Conservation (phyloP, 345 rosid genomes). For the Hypericum perforatum region DNA sequence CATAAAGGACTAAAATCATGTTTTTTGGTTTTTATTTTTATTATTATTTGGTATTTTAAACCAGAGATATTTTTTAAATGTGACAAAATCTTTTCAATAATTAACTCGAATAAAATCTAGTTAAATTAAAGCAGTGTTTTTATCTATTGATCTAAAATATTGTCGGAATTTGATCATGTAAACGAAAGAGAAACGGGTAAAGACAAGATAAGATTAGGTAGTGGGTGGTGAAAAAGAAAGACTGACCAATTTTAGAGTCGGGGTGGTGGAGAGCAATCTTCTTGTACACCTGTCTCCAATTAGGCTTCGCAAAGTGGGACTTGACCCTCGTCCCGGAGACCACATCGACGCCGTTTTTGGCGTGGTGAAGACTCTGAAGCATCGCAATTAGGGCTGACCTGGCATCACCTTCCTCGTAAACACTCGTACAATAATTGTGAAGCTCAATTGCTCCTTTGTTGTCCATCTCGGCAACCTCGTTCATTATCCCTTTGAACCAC, state of each 20-base stretch:
- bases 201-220: not conserved
- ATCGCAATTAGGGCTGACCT: slow-evolving; percentile 76
- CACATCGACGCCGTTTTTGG: slow-evolving; percentile 79
- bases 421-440: slow-evolving; percentile 86
- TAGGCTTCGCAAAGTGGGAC: slow-evolving; percentile 82
- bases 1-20: no score
- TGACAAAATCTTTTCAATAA: no score
- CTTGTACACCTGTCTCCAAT: slow-evolving; percentile 87
- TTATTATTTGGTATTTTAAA: no score
- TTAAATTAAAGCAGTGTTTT: no score
- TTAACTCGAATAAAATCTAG: no score
- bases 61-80: no score
- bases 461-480: slow-evolving; percentile 78
- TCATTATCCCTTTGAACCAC: slow-evolving; percentile 92
- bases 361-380: slow-evolving; percentile 80
- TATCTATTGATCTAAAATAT: no score
- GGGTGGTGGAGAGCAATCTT: slow-evolving; percentile 55
- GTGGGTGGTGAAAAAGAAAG: slow-evolving; percentile 9
- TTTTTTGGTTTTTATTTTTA: no score
- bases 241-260: slow-evolving; percentile 51
- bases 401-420: slow-evolving; percentile 90
- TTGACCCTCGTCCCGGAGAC: slow-evolving; percentile 79
- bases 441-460: slow-evolving; percentile 60
- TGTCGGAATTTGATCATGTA: no score
- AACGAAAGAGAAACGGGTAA: no score